Conservation (phyloP, 148 eudicot genomes). For the Polygonum maritimum region DNA sequence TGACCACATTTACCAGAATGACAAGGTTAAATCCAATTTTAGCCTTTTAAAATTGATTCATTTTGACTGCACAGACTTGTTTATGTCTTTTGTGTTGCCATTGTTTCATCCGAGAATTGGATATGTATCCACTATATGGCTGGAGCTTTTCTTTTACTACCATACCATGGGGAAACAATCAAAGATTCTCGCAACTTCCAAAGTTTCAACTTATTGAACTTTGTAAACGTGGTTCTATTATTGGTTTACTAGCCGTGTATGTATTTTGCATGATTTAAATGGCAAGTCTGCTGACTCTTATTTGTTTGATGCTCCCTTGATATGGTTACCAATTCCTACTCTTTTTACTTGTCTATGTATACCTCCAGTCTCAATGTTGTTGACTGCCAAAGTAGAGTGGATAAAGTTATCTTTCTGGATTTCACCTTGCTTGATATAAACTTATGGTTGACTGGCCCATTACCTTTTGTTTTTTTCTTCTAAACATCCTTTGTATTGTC, state of each 20-base stretch:
- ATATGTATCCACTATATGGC: neutral
- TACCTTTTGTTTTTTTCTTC: neutral
- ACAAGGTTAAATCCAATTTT: constrained; percentile 41
- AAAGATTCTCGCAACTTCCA: neutral
- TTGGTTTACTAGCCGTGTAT: neutral
- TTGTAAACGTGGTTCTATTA: neutral
- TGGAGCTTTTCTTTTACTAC: neutral
- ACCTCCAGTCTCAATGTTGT: neutral
- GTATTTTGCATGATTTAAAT: neutral
- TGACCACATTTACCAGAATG: constrained; percentile 37
- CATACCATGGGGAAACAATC: neutral
- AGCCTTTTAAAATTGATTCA: neutral
- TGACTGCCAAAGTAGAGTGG: neutral
- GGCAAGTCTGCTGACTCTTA: neutral
- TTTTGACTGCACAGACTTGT: neutral
- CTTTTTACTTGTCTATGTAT: neutral
- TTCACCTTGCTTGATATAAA: neutral
- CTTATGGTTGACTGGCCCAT: neutral
- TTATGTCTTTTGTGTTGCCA: neutral
- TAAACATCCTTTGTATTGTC: neutral
- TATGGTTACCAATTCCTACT: neutral
- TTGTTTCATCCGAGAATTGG: neutral
- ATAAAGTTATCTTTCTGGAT: neutral
- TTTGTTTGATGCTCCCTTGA: neutral
- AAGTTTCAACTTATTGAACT: neutral